Evolutionary conservation across 1,139 yeast genomes (phyloP).

Genomic region (Yamadazyma aaseri): DNA sequence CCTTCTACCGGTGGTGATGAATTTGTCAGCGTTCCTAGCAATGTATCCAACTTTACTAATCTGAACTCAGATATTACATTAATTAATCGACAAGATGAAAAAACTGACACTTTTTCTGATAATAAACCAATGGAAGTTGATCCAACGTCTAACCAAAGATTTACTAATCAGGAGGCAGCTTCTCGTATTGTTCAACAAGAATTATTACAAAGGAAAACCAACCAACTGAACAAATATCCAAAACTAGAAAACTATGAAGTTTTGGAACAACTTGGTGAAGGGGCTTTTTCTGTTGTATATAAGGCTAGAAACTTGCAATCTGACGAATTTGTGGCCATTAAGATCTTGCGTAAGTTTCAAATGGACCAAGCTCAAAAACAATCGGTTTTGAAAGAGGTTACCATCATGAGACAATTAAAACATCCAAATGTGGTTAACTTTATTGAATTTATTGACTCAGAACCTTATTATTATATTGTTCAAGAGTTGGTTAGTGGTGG

Average conservation of each 20-base stretch:
- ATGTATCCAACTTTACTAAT: slow-evolving; percentile 3
- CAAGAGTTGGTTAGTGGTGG: slow-evolving; percentile 57
- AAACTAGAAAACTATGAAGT: slow-evolving; percentile 50
- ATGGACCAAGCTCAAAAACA: slow-evolving; percentile 55
- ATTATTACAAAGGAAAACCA: slow-evolving; percentile 31
- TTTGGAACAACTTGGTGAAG: slow-evolving; percentile 79
- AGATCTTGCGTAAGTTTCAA: slow-evolving; percentile 53
- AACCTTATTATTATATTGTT: slow-evolving; percentile 50
- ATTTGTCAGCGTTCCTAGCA: slow-evolving; percentile 8
- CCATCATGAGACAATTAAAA: slow-evolving; percentile 54
- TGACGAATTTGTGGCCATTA: slow-evolving; percentile 66
- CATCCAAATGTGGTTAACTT: slow-evolving; percentile 51
- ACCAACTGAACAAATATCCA: slow-evolving; percentile 43
- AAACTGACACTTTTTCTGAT: not conserved
- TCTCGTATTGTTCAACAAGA: slow-evolving; percentile 66
- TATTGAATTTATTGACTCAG: slow-evolving; percentile 49
- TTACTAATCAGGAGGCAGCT: slow-evolving; percentile 49
- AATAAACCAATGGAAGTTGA: not conserved
- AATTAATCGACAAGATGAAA: not conserved
- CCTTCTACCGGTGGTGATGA: slow-evolving; percentile 4
- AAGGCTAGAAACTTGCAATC: slow-evolving; percentile 55
- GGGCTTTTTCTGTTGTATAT: slow-evolving; percentile 88
- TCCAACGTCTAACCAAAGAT: slow-evolving; percentile 13
- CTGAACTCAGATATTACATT: slow-evolving; percentile 9
- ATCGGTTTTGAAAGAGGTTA: slow-evolving; percentile 56